Conservation (phyloP, 768 basidiomycete genomes). For the Asterophora parasitica region DNA sequence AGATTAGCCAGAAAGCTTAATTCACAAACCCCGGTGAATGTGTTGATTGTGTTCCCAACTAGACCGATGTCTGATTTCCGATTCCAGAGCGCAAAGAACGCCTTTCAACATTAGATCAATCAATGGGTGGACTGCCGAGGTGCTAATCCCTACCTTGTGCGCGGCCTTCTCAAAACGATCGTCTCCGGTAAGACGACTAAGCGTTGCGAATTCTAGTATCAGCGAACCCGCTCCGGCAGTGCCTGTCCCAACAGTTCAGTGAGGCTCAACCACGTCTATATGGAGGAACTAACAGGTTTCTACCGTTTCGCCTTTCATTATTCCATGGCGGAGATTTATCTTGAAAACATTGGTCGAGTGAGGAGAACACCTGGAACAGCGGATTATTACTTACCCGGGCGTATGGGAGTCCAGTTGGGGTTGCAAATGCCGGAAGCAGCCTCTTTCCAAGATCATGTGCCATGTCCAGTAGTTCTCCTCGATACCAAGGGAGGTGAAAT, state of each 20-base stretch:
- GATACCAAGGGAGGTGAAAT: constrained; percentile 82
- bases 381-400: constrained; percentile 58
- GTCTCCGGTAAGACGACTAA: constrained; percentile 89
- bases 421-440: constrained; percentile 86
- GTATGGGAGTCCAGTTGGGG: constrained; percentile 87
- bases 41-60: constrained; percentile 87
- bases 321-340: constrained; percentile 82
- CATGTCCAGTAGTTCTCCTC: constrained; percentile 69
- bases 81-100: constrained; percentile 94
- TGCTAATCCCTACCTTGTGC: constrained; percentile 38
- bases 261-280: background rate
- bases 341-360: constrained; percentile 24
- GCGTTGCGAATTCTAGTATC: constrained; percentile 89
- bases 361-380: background rate
- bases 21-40: constrained; percentile 66
- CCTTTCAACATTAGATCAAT: constrained; percentile 26
- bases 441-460: constrained; percentile 86
- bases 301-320: constrained; percentile 67
- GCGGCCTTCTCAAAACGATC: constrained; percentile 87
- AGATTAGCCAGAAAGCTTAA: background rate
- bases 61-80: constrained; percentile 78
- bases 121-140: background rate
- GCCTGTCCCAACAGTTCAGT: constrained; percentile 39
- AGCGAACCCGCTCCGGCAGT: constrained; percentile 91
- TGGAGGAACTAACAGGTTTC: constrained; percentile 70